Evolutionary conservation across 805 yeast species (phyloP).

Genomic region (Barnettozyma botsteinii): DNA sequence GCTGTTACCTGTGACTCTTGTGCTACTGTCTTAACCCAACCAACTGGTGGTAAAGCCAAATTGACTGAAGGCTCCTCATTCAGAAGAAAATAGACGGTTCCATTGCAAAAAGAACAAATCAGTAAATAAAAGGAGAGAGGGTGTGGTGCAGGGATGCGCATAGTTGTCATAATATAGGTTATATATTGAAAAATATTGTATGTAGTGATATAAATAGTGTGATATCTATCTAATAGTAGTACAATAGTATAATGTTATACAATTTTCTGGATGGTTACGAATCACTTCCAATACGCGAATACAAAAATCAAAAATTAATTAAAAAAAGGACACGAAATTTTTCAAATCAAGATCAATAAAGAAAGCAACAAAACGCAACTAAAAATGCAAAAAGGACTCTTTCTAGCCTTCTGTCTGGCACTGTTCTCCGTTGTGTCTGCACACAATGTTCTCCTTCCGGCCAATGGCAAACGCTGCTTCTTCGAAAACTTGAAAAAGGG

Average conservation of each 20-base stretch:
- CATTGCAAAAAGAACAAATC: neutral
- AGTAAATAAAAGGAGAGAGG: conserved; percentile 5
- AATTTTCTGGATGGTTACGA: too few relatives aligned
- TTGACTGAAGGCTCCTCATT: conserved; percentile 99
- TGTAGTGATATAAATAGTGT: too few relatives aligned
- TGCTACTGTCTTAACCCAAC: conserved; percentile 96
- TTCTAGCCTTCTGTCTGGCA: conserved; percentile 1
- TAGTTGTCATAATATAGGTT: conserved; percentile 12
- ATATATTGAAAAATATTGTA: conserved; percentile 6
- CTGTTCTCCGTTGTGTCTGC: conserved; percentile 35
- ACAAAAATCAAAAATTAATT: neutral
- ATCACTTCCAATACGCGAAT: neutral
- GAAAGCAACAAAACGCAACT: neutral
- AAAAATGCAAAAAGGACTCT: conserved; percentile 1
- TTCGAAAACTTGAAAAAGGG: conserved; percentile 75
- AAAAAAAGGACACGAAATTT: conserved; percentile 5
- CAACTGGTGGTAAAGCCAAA: conserved; percentile 99
- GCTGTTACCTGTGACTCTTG: conserved; percentile 99
- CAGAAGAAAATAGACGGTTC: conserved; percentile 79
- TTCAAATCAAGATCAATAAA: neutral
- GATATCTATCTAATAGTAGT: too few relatives aligned
- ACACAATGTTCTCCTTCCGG: conserved; percentile 77
- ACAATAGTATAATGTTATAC: too few relatives aligned
- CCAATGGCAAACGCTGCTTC: conserved; percentile 84
- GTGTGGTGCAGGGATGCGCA: conserved; percentile 5